phyloP scores from a whole-genome alignment of 2,329 filamentous ascomycete species.

The Cladosporium sp. region DNA sequence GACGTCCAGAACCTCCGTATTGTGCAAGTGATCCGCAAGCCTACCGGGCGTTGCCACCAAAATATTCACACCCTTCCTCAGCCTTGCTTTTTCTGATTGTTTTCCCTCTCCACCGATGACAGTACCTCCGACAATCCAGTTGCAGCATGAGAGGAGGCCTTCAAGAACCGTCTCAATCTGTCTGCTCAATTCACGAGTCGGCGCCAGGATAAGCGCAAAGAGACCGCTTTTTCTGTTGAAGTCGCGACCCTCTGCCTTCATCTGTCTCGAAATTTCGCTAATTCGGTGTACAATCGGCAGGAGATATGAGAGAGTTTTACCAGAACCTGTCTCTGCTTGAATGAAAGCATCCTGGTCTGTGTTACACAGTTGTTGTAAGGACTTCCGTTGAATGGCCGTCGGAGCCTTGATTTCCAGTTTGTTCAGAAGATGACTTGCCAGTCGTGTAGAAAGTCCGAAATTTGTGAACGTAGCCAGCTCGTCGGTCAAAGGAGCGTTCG shows the following conservation, averaged over 20 bases:
- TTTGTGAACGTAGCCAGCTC: constrained; percentile 83
- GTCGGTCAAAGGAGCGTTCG: constrained; percentile 83
- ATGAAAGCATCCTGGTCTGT: constrained; percentile 89
- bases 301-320: constrained; percentile 95
- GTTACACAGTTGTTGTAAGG: constrained; percentile 73
- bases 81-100: constrained; percentile 82
- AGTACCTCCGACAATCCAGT: constrained; percentile 90
- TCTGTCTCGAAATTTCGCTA: constrained; percentile 62
- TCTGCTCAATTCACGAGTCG: constrained; percentile 88
- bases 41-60: constrained; percentile 91
- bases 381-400: constrained; percentile 89
- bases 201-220: constrained; percentile 90
- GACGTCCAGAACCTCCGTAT: constrained; percentile 84
- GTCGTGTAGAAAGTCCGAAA: constrained; percentile 72
- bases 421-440: constrained; percentile 76
- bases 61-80: constrained; percentile 93
- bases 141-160: constrained; percentile 77
- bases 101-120: constrained; percentile 71
- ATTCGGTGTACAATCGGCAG: constrained; percentile 88
- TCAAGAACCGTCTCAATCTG: constrained; percentile 88
- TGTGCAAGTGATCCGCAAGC: constrained; percentile 84
- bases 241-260: constrained; percentile 38
- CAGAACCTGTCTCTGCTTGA: constrained; percentile 93
- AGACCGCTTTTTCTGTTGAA: constrained; percentile 82
- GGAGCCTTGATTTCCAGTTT: constrained; percentile 88